phyloP scores from a whole-genome alignment of 805 yeast genomes.

The Candida pseudoglaebosa region DNA sequence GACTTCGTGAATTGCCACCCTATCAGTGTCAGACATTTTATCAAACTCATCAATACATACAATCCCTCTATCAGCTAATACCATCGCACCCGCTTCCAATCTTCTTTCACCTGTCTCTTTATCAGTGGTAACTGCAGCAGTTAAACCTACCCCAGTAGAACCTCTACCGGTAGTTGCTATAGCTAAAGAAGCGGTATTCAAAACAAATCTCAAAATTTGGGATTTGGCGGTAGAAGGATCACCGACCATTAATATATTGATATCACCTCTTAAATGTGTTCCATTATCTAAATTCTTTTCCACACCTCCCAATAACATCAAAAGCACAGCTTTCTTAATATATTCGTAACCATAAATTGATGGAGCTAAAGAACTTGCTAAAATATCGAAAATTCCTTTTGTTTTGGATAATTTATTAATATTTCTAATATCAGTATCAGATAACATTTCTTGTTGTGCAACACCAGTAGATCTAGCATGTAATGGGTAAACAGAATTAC shows the following conservation, averaged over 20 bases:
- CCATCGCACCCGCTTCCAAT: constrained; percentile 99
- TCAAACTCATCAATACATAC: constrained; percentile 99
- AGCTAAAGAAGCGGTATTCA: constrained; percentile 92
- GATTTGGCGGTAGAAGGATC: constrained; percentile 99
- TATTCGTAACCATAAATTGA: constrained; percentile 91
- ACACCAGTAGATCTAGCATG: constrained; percentile 88
- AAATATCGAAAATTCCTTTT: constrained; percentile 66
- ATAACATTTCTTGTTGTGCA: constrained; percentile 61
- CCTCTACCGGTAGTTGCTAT: constrained; percentile 99
- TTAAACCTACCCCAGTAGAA: constrained; percentile 99
- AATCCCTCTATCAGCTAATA: constrained; percentile 92
- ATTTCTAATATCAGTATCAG: constrained; percentile 80
- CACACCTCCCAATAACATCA: constrained; percentile 90
- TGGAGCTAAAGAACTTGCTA: constrained; percentile 89
- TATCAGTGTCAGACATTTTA: constrained; percentile 93
- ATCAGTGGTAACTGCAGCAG: constrained; percentile 97
- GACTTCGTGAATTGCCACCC: constrained; percentile 98
- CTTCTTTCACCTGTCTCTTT: constrained; percentile 96
- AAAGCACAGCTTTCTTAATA: constrained; percentile 84
- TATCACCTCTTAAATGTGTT: constrained; percentile 96
- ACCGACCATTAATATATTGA: constrained; percentile 93
- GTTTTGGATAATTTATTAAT: constrained; percentile 75
- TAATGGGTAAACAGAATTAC: constrained; percentile 83
- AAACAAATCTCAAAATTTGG: constrained; percentile 88
- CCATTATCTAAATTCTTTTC: constrained; percentile 94